Conservation (phyloP, 495 filamentous ascomycete species). For the Aspergillus incahuasiensis region DNA sequence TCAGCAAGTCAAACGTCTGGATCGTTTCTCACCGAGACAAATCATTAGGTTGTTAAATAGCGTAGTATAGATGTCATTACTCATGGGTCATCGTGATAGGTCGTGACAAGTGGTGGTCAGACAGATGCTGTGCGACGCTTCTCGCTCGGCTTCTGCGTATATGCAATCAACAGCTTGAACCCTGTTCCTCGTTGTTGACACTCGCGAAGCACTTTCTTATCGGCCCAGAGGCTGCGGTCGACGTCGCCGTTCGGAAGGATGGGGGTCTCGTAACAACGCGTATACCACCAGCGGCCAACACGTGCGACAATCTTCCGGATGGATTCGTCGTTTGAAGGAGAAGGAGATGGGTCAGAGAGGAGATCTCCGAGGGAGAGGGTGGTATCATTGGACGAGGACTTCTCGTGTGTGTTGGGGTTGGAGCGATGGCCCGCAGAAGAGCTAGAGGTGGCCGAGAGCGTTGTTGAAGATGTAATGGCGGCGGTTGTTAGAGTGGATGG, state of each 20-base stretch:
- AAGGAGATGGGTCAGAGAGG: slow-evolving; percentile 54
- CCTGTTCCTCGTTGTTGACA: slow-evolving; percentile 82
- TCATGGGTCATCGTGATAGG: slow-evolving; percentile 12
- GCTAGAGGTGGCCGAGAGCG: slow-evolving; percentile 24
- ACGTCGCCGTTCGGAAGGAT: slow-evolving; percentile 49
- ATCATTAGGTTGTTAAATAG: slow-evolving; percentile 3
- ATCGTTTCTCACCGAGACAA: background rate
- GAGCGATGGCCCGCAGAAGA: slow-evolving; percentile 22
- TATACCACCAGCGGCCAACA: slow-evolving; percentile 97
- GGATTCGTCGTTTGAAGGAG: slow-evolving; percentile 62
- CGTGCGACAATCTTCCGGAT: slow-evolving; percentile 88
- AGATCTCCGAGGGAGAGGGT: slow-evolving; percentile 64
- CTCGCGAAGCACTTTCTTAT: slow-evolving; percentile 70
- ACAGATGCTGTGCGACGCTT: slow-evolving; percentile 57
- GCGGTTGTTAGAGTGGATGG: slow-evolving; percentile 21
- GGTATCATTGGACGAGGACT: slow-evolving; percentile 39
- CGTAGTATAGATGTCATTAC: slow-evolving; percentile 6
- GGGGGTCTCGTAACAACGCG: slow-evolving; percentile 77
- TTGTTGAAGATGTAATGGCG: slow-evolving; percentile 25
- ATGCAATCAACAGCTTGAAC: slow-evolving; percentile 85
- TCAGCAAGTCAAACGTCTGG: background rate
- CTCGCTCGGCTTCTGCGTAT: slow-evolving; percentile 75
- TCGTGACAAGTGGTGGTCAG: slow-evolving; percentile 1
- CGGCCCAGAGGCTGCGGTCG: slow-evolving; percentile 70
- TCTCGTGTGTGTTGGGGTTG: slow-evolving; percentile 27